Percentiles rank a stretch among this genome's conserved stretches.
Evolutionary conservation across 2,329 filamentous ascomycete species (phyloP).

Genomic region (Chrysoporthe cubensis): DNA sequence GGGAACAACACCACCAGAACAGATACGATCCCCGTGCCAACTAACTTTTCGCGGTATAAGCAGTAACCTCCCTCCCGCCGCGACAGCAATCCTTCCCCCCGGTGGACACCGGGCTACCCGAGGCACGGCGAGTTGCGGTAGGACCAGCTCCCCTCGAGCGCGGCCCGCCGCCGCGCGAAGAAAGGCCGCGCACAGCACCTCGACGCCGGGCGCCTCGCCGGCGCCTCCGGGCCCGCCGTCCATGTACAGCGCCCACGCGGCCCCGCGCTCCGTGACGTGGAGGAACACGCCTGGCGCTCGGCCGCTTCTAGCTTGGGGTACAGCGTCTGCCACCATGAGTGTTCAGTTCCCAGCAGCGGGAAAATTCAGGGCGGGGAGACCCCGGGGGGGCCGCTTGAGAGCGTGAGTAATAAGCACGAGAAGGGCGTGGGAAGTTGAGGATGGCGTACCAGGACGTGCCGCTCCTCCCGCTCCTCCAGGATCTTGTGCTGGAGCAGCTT

Average conservation of each 20-base stretch:
- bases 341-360: no score
- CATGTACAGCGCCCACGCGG: constrained; percentile 14
- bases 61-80: no score
- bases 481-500: not conserved
- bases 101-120: no score
- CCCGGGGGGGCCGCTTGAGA: no score
- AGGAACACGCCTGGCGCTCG: not conserved
- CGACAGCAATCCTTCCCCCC: no score
- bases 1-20: no score
- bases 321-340: not conserved
- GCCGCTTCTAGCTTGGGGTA: constrained; percentile 14
- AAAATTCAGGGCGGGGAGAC: no score
- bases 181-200: constrained; percentile 3
- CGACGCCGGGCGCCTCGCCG: not conserved
- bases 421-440: no score
- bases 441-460: not conserved
- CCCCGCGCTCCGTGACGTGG: not conserved
- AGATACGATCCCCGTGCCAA: no score
- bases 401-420: no score
- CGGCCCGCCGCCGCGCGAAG: not conserved
- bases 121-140: not conserved
- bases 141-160: not conserved
- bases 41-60: no score
- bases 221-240: constrained; percentile 1
- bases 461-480: constrained; percentile 8